Conservation (phyloP, 2,329 filamentous ascomycete species). For the Microthyrium microscopicum region DNA sequence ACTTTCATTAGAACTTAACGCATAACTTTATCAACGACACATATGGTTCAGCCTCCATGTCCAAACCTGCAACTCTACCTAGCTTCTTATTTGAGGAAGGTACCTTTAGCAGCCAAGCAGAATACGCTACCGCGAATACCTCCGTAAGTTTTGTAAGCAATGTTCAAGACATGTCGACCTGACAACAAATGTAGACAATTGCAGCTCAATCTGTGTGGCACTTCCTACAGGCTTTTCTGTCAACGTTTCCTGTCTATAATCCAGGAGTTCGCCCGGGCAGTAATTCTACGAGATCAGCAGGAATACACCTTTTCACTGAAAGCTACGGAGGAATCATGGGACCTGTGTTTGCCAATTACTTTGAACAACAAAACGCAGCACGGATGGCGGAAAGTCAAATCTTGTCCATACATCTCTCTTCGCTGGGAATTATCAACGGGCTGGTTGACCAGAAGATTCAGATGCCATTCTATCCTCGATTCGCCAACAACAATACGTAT, state of each 20-base stretch:
- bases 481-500: slow-evolving; percentile 50
- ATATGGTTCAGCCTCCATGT: slow-evolving; percentile 23
- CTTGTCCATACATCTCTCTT: slow-evolving; percentile 41
- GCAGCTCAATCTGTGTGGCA: slow-evolving; percentile 49
- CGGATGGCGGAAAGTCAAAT: slow-evolving; percentile 34
- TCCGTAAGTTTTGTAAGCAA: too few species aligned
- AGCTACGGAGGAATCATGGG: slow-evolving; percentile 58
- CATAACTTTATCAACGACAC: slow-evolving; percentile 20
- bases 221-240: slow-evolving; percentile 44
- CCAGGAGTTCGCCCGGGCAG: slow-evolving; percentile 26
- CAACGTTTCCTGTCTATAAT: slow-evolving; percentile 41
- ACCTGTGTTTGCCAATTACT: slow-evolving; percentile 41
- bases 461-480: slow-evolving; percentile 37
- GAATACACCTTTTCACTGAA: slow-evolving; percentile 51
- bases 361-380: slow-evolving; percentile 44
- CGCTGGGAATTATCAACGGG: slow-evolving; percentile 56
- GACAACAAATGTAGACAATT: too few species aligned
- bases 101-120: slow-evolving; percentile 43
- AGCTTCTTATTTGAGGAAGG: slow-evolving; percentile 38
- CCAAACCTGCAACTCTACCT: slow-evolving; percentile 15
- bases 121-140: slow-evolving; percentile 35
- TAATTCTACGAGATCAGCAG: slow-evolving; percentile 26
- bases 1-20: slow-evolving; percentile 11
- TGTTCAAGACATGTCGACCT: too few species aligned
- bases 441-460: slow-evolving; percentile 50